These are phyloP conservation scores for Bryoerythrophyllum caledonicum DNA, from an alignment of 225 moss, liverwort and hornwort species.

Conservation along the genomic window DNA sequence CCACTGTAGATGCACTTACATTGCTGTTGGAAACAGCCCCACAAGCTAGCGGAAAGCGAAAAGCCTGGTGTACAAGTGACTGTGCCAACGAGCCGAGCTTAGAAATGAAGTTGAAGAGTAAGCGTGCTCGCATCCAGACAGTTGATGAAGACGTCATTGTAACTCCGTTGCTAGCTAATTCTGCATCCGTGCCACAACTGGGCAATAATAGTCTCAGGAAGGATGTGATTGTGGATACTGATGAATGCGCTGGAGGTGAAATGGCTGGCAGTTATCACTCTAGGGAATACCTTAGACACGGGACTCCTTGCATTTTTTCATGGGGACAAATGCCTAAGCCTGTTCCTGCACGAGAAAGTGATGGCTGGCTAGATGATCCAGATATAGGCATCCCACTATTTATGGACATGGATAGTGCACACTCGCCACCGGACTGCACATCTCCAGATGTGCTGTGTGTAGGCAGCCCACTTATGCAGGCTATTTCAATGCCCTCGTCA, in stretches of 20 bases:
- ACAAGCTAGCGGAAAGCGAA: conserved; percentile 43
- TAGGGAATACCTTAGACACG: conserved; percentile 5
- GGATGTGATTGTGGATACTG: not conserved
- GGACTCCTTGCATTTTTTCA: conserved; percentile 17
- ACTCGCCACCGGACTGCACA: conserved; percentile 7
- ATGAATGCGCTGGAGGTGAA: conserved; percentile 21
- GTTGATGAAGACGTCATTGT: conserved; percentile 20
- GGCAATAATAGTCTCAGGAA: conserved; percentile 19
- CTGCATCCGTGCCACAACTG: conserved; percentile 15
- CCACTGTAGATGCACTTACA: conserved; percentile 20
- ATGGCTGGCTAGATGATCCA: conserved; percentile 22
- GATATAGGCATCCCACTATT: conserved; percentile 20
- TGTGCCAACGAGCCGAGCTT: conserved; percentile 27
- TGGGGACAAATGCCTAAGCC: conserved; percentile 29
- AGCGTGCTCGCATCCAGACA: conserved; percentile 33
- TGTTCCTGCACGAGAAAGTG: conserved; percentile 27
- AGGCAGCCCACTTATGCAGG: conserved; percentile 28
- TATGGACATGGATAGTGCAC: conserved; percentile 21
- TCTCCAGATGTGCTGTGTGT: conserved; percentile 26
- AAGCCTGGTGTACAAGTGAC: conserved; percentile 29
- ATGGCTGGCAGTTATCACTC: conserved; percentile 18
- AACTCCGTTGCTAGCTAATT: conserved; percentile 16
- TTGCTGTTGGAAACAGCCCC: conserved; percentile 34
- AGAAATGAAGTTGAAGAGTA: conserved; percentile 28
- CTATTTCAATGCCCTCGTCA: conserved; percentile 34